Percentiles rank a stretch among this genome's conserved stretches.
These are phyloP conservation scores for Candida suzukii DNA, from an alignment of 805 yeast genomes.

Conservation along the genomic window DNA sequence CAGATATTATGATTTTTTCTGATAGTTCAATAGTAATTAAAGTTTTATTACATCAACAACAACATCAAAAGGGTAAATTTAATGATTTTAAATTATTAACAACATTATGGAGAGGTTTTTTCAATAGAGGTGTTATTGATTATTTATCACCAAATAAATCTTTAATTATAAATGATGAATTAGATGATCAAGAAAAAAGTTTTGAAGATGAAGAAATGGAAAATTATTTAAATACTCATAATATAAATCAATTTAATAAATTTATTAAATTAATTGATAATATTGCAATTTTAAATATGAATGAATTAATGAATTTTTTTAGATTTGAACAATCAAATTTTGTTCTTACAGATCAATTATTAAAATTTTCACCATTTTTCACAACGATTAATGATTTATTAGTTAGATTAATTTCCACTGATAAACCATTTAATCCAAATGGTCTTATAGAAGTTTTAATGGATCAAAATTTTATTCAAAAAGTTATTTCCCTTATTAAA, in stretches of 20 bases:
- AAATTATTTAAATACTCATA: constrained; percentile 16
- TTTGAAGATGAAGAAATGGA: background rate
- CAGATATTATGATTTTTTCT: constrained; percentile 21
- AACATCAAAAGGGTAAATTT: background rate
- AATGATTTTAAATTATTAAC: constrained; percentile 14
- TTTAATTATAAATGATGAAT: background rate
- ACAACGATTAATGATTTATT: constrained; percentile 88
- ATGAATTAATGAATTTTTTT: constrained; percentile 66
- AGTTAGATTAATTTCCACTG: constrained; percentile 81
- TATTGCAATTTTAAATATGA: constrained; percentile 72
- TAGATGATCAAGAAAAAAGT: background rate
- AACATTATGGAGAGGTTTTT: constrained; percentile 26
- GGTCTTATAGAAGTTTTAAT: constrained; percentile 74
- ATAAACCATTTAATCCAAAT: constrained; percentile 80
- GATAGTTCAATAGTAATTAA: constrained; percentile 13
- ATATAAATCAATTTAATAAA: constrained; percentile 22
- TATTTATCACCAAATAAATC: constrained; percentile 1
- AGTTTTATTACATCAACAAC: constrained; percentile 8
- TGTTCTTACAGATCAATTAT: constrained; percentile 63
- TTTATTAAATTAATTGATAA: constrained; percentile 86
- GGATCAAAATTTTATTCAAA: constrained; percentile 63
- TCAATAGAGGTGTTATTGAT: constrained; percentile 17
- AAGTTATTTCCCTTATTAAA: constrained; percentile 59
- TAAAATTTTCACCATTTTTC: constrained; percentile 69
- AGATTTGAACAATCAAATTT: constrained; percentile 29